Base-by-base conservation (phyloP, 108 stramenopile species). In the Conticribra weissflogii region DNA sequence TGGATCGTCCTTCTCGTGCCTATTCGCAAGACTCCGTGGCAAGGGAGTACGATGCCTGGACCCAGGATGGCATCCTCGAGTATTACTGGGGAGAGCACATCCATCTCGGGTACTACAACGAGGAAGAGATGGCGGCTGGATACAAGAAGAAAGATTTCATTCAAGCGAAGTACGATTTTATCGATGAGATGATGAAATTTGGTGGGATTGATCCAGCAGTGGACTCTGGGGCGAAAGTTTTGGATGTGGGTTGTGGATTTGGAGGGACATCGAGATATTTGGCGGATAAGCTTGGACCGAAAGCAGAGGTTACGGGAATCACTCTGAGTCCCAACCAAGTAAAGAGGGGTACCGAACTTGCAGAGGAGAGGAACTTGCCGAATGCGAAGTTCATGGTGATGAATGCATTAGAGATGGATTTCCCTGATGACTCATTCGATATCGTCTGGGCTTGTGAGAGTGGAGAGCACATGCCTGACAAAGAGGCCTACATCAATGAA, bases 71-170 rank as follows among this genome's bases (percentile, higher is more conserved):
- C n/a, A 97, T 97, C 66, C 79, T 98, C 46, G 98, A 98, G 79
- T 92, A 96, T 68, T 97, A 97, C 76, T 98, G 98, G 98, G 97
- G 98, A 16, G 98, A 98, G 82, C 98, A 98, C 81, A 98, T 98
- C 72, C 98, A 98, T 83, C 79, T 98, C 19, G 98, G 98, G 3
- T 97, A 97, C 79, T 98, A 98, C 72, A 73, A 76, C 54, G 81
- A 86, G 25, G 83, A 83, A 49, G 91, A 88, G 58, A 78, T 90
- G 79, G 60, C 62, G 50, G 62, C 55, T 7, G 88, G 88, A 2
- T 96, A 91, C 78, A 87, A 83, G 56, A 88, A 88, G 25, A 97
- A 96, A 86, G 68, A 96, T 66, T 89, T 97, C 56, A 95, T 92
- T 32, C 81, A 96, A 62, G 97, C 97, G 45, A 97, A 97, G 71